phyloP scores from a whole-genome alignment of 768 basidiomycete species.

The Podaxis rugospora region DNA sequence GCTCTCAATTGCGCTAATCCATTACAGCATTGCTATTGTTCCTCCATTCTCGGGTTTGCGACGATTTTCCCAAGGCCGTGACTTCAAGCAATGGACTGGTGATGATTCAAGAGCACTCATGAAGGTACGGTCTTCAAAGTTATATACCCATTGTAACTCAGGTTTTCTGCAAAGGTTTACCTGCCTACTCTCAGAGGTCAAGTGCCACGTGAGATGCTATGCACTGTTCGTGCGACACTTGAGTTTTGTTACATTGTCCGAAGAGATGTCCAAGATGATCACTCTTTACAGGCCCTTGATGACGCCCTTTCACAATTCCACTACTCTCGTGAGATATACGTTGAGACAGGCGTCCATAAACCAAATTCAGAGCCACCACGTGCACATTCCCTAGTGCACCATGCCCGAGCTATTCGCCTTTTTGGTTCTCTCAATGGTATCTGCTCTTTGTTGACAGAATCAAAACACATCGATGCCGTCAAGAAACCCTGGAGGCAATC shows the following conservation, averaged over 20 bases:
- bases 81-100: slow-evolving; percentile 32
- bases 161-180: slow-evolving; percentile 15
- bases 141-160: background rate
- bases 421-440: slow-evolving; percentile 15
- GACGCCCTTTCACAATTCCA: slow-evolving; percentile 22
- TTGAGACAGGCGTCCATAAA: slow-evolving; percentile 5
- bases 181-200: slow-evolving; percentile 16
- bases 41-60: slow-evolving; percentile 19
- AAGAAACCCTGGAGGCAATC: no score
- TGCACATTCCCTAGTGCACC: slow-evolving; percentile 12
- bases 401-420: background rate
- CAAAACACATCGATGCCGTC: slow-evolving; percentile 19
- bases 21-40: slow-evolving; percentile 16
- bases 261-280: background rate
- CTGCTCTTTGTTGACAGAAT: slow-evolving; percentile 19
- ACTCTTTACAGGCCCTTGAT: slow-evolving; percentile 13
- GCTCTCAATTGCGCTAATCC: background rate
- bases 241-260: slow-evolving; percentile 31
- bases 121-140: slow-evolving; percentile 22
- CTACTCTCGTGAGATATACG: slow-evolving; percentile 24
- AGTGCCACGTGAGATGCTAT: slow-evolving; percentile 16
- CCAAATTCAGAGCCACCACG: background rate
- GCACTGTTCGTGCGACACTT: slow-evolving; percentile 21
- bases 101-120: slow-evolving; percentile 33
- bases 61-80: slow-evolving; percentile 23